A percentile compares a stretch with the other conserved stretches of the same genome.
These are phyloP conservation scores for Phoenix roebelenii DNA, from an alignment of 176 grass and related monocot genomes.

Conservation along the genomic window DNA sequence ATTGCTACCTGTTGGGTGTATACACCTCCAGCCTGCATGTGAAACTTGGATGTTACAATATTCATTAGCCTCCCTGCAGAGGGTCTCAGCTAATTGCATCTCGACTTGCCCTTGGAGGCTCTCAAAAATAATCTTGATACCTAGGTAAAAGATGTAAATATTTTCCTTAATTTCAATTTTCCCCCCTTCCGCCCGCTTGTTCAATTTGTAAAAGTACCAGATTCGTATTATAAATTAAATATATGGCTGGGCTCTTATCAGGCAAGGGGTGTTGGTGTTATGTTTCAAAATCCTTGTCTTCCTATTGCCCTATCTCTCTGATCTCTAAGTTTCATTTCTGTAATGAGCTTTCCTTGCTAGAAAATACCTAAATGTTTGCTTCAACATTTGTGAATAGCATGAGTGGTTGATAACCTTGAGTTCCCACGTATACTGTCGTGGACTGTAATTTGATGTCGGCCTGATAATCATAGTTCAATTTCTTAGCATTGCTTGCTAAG, in stretches of 20 bases:
- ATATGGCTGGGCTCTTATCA: slow-evolving; percentile 37
- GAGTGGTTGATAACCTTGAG: too few relatives aligned
- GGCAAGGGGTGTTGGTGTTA: slow-evolving; percentile 28
- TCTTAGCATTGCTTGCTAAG: too few relatives aligned
- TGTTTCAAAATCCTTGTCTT: too few relatives aligned
- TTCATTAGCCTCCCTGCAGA: slow-evolving; percentile 83
- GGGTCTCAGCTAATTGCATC: slow-evolving; percentile 30
- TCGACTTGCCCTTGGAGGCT: slow-evolving; percentile 36
- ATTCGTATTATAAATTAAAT: slow-evolving; percentile 67
- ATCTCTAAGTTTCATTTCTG: slow-evolving; percentile 12
- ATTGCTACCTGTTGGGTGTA: slow-evolving; percentile 20
- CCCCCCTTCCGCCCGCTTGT: slow-evolving; percentile 21
- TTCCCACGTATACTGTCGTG: too few relatives aligned
- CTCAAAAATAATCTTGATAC: slow-evolving; percentile 49
- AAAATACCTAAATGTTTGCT: too few relatives aligned
- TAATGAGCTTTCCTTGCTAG: too few relatives aligned
- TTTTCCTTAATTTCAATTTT: slow-evolving; percentile 40
- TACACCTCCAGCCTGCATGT: slow-evolving; percentile 24
- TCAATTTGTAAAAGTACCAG: slow-evolving; percentile 50
- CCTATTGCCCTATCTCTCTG: background rate
- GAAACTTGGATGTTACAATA: slow-evolving; percentile 68
- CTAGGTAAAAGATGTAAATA: slow-evolving; percentile 82
- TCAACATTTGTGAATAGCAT: too few relatives aligned
- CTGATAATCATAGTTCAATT: too few relatives aligned
- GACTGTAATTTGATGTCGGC: too few relatives aligned